Conservation (phyloP, 1,284 basidiomycete genomes). For the Kwoniella shivajii region DNA sequence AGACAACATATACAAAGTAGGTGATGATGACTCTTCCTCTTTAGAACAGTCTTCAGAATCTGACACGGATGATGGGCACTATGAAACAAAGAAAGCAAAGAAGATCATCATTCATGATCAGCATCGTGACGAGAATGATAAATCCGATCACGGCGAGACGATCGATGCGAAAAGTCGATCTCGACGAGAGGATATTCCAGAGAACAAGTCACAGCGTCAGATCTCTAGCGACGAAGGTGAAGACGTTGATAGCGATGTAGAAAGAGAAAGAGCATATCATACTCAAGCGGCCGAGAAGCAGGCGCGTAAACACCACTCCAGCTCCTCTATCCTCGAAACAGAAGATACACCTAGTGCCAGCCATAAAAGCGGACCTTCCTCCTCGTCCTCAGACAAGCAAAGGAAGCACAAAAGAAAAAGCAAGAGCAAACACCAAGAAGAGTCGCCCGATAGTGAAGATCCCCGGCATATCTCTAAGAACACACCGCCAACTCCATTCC, state of each 20-base stretch:
- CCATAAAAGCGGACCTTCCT: background rate
- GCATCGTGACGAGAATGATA: background rate
- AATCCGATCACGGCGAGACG: too few species aligned
- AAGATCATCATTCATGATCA: background rate
- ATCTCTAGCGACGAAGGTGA: conserved; percentile 1
- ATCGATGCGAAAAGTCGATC: too few species aligned
- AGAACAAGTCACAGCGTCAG: too few species aligned
- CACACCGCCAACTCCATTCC: conserved; percentile 15
- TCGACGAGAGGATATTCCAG: too few species aligned
- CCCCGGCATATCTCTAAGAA: too few species aligned
- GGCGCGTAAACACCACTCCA: background rate
- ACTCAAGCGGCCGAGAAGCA: background rate
- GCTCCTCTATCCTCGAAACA: background rate
- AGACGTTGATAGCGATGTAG: background rate
- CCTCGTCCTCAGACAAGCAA: background rate
- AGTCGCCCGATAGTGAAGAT: background rate
- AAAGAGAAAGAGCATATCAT: background rate
- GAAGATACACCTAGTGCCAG: too few species aligned
- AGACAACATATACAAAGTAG: too few species aligned
- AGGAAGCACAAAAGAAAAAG: background rate
- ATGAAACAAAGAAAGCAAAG: too few species aligned
- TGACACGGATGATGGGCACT: too few species aligned
- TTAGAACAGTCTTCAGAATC: too few species aligned
- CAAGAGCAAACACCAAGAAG: background rate
- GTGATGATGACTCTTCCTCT: too few species aligned